Base-by-base conservation (phyloP, 176 grass and related monocot genomes). In the Oryza rufipogon region DNA sequence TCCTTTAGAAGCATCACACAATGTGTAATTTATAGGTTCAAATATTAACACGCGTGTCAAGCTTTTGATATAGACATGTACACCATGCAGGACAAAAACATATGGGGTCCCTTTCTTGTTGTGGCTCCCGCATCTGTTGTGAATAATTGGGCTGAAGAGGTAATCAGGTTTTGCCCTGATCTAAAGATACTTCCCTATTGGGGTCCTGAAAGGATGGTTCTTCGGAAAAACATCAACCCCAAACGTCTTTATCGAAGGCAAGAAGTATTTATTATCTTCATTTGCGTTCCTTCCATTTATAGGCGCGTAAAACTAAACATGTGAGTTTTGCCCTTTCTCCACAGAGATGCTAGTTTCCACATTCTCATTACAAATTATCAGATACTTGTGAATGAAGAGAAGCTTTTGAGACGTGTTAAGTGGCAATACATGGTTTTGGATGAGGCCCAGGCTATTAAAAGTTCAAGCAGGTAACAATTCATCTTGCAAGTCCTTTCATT, bases 391-490 rank as follows among this genome's bases (percentile, higher is more conserved):
- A 88, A 91, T 16, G 97, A 99, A 81, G 97, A 99, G 87, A 99
- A 99, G 74, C 91, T 92, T 85, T 91, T 99, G 80, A 91, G 93
- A 52, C 91, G 91, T 81, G 84, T 99, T 66, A 99, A 99, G 84
- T 99, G 97, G 97, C 97, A 99, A 39, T 99, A 99, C 78, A 99
- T 99, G 97, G 97, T 99, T 80, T 81, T 99, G 66, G 97, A 99
- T 86, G 97, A 99, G 88, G 97, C 97, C 38, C 97, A 99, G 51
- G 97, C 97, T 71, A 99, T 99, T 83, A 99, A 99, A 96, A 99
- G 97, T 83, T 92, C 97, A 87, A 94, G 84, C 88, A 99, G 97
- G 97, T 99, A 80, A 70, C 4, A n/a, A 63, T 88, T 61, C 23
- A 39, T 67, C 28, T 77, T 67, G 72, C 45, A 80, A 80, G 54